Percentiles rank a stretch among this genome's conserved stretches.
These are phyloP conservation scores for Penicillium antarcticum DNA, from an alignment of 495 filamentous ascomycete species.

Conservation along the genomic window DNA sequence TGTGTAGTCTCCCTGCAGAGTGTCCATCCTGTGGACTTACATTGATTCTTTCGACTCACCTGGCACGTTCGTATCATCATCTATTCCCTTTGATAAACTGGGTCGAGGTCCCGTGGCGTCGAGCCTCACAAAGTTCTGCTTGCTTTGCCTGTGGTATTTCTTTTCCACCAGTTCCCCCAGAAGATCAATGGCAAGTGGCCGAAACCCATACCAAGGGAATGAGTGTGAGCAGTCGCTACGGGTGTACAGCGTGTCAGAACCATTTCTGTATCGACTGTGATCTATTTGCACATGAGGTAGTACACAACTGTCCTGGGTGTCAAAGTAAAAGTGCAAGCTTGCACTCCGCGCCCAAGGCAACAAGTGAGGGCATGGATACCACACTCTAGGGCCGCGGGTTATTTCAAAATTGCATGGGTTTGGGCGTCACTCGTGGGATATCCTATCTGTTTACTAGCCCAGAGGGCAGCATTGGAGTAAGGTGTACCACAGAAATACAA, in stretches of 20 bases:
- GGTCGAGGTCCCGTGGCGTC: constrained; percentile 82
- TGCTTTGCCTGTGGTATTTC: constrained; percentile 50
- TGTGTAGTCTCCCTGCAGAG: constrained; percentile 86
- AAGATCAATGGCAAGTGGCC: constrained; percentile 32
- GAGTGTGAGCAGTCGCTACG: constrained; percentile 84
- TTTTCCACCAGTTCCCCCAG: constrained; percentile 48
- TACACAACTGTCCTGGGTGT: constrained; percentile 95
- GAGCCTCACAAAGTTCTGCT: constrained; percentile 47
- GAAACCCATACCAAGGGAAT: constrained; percentile 54
- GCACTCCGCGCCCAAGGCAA: not conserved
- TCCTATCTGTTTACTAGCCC: not conserved
- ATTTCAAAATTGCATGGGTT: constrained; percentile 15
- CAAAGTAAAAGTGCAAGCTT: constrained; percentile 52
- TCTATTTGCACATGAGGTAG: constrained; percentile 84
- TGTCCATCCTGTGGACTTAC: constrained; percentile 90
- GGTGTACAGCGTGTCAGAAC: constrained; percentile 75
- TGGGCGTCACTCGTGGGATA: constrained; percentile 11
- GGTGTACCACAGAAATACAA: not conserved
- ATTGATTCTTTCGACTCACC: constrained; percentile 92
- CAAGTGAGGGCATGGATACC: constrained; percentile 2
- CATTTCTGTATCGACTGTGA: constrained; percentile 99
- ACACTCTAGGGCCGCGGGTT: not conserved
- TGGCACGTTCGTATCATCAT: constrained; percentile 93
- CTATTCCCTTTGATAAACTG: constrained; percentile 90
- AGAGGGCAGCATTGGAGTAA: not conserved